These are phyloP conservation scores for Ogataea populi-albae DNA, from an alignment of 805 yeast species.

Conservation along the genomic window DNA sequence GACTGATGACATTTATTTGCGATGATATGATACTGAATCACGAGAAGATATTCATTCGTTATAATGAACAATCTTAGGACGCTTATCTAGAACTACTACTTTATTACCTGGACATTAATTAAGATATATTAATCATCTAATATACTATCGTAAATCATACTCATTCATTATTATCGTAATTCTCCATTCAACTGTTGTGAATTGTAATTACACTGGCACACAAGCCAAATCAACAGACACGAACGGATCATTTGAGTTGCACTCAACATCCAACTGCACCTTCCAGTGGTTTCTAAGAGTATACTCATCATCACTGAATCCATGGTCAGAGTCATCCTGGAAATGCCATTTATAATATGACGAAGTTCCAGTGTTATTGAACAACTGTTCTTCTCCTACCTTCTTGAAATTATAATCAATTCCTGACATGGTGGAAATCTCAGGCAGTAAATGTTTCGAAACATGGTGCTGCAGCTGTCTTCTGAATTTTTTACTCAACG, in stretches of 20 bases:
- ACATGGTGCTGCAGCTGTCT: conserved; percentile 75
- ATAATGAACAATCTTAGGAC: not conserved
- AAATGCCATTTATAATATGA: conserved; percentile 61
- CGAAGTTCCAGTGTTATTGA: conserved; percentile 40
- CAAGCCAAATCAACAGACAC: conserved; percentile 60
- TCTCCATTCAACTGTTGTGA: no score
- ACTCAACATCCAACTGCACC: conserved; percentile 59
- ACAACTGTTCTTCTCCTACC: conserved; percentile 45
- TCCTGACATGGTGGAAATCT: conserved; percentile 62
- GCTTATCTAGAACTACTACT: no score
- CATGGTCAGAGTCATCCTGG: conserved; percentile 56
- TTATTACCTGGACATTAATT: not conserved
- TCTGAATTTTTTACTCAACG: conserved; percentile 66
- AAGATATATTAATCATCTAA: not conserved
- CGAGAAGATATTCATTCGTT: conserved; percentile 33
- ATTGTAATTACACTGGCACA: conserved; percentile 6
- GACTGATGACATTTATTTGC: conserved; percentile 51
- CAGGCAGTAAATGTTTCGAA: conserved; percentile 65
- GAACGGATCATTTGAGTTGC: conserved; percentile 64
- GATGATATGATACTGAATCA: conserved; percentile 48
- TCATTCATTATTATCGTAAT: conserved; percentile 1
- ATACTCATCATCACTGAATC: conserved; percentile 46
- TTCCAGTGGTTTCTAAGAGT: conserved; percentile 56
- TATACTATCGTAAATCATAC: not conserved
- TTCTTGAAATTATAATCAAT: conserved; percentile 40